phyloP scores from a whole-genome alignment of 768 basidiomycete genomes.

The Panaeolus papilionaceus region DNA sequence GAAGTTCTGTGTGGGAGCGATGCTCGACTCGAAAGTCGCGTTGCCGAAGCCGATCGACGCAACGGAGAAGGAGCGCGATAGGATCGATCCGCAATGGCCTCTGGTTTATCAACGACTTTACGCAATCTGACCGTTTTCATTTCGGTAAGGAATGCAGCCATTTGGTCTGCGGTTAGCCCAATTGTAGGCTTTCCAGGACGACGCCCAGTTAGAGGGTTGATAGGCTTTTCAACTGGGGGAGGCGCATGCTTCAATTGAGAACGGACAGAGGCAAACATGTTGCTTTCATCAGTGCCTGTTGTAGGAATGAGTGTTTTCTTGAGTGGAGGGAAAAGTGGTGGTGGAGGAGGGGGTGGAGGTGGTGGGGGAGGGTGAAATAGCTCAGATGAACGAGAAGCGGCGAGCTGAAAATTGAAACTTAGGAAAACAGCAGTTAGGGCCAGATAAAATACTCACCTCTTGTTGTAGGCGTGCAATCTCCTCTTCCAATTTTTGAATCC shows the following conservation, averaged over 20 bases:
- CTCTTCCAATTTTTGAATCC: constrained; percentile 67
- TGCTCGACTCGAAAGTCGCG: not conserved
- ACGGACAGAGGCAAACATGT: constrained; percentile 63
- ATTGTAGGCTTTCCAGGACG: constrained; percentile 69
- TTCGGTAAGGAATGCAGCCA: constrained; percentile 82
- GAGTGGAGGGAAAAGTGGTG: constrained; percentile 42
- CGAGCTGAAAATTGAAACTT: not conserved
- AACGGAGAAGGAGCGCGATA: not conserved
- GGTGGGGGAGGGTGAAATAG: constrained; percentile 45
- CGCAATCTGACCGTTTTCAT: constrained; percentile 77
- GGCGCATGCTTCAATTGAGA: constrained; percentile 68
- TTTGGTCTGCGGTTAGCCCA: constrained; percentile 80
- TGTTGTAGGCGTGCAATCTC: constrained; percentile 66
- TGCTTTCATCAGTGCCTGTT: constrained; percentile 33
- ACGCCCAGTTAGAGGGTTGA: constrained; percentile 52
- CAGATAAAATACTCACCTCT: constrained; percentile 48
- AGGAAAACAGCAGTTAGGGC: not conserved
- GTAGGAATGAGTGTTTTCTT: constrained; percentile 38
- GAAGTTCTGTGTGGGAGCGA: not conserved
- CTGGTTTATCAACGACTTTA: constrained; percentile 45
- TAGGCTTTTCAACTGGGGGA: constrained; percentile 69
- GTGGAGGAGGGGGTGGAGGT: constrained; percentile 51
- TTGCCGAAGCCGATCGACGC: not conserved
- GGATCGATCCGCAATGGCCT: not conserved
- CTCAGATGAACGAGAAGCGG: not conserved